Base-by-base conservation (phyloP, 192 early-diverging fungal genomes). In the Haplosporangium gracile region DNA sequence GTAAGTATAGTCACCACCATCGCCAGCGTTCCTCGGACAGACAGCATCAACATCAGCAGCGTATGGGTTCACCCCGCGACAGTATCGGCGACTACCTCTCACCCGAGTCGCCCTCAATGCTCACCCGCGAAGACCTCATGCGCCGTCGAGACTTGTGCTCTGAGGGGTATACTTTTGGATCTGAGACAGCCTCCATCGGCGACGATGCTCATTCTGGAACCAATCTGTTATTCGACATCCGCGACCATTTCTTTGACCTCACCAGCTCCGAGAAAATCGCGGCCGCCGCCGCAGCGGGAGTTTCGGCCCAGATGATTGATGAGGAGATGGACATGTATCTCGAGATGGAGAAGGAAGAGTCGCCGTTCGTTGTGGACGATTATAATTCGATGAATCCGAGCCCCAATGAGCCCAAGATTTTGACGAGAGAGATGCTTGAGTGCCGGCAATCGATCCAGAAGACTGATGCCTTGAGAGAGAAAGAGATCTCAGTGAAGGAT, bases 311-410 rank as follows among this genome's bases (percentile, higher is more conserved):
- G 10, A 40, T 84, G 36, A 40, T 72, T 0, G 83, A 85, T 20
- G 83, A 79, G 11, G 83, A 85, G 57, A 79, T 85, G 78, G 78
- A 85, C 22, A 85, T 85, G 78, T 80, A 80, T 43, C 42, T 85
- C 43, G 72, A 55, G 15, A 85, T 85, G 83, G 83, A 85, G 53
- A 85, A 85, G 51, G 83, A 85, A 32, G 83, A 85, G 20, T 80
- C 74, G 15, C 83, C 83, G 0, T 85, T 57, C 26, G 24, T 42
- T 5, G 45, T 80, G 4, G 74, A 85, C 36, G 83, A 85, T 55
- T 85, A 72, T 47, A 85, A 76, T 36, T 49, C 74, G 18, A 80
- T 80, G 74, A 80, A 79, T 68, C 78, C 83, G n/a, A 70, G 9
- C 7, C 73, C 83, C 13, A 80, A 85, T 26, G 83, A 85, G 74